A percentile compares a stretch with the other conserved stretches of the same genome.
phyloP scores from a whole-genome alignment of 306 rosid species.

The Prunus kanzakura region DNA sequence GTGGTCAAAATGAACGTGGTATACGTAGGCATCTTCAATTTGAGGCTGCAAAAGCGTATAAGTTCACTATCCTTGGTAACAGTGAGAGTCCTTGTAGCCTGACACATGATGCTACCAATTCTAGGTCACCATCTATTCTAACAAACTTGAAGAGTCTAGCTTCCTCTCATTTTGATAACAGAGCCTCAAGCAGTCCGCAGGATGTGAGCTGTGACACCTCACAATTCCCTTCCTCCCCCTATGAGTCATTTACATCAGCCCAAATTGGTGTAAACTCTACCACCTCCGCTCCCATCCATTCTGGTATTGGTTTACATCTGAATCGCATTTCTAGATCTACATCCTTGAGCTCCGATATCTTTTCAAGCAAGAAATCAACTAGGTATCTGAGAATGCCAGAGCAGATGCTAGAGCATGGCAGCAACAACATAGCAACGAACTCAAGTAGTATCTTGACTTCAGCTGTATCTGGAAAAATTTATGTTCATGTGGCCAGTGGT shows the following conservation, averaged over 20 bases:
- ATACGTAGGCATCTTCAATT: slow-evolving; percentile 32
- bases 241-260: background rate
- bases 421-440: background rate
- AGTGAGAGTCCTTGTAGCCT: background rate
- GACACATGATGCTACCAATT: slow-evolving; percentile 1
- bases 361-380: background rate
- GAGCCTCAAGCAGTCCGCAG: background rate
- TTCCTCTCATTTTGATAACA: background rate
- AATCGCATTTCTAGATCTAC: slow-evolving; percentile 15
- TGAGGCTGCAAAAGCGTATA: slow-evolving; percentile 5
- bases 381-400: background rate
- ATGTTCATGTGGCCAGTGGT: slow-evolving; percentile 3
- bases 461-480: background rate
- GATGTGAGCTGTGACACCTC: background rate
- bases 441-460: background rate
- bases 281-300: background rate
- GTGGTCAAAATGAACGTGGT: slow-evolving; percentile 12
- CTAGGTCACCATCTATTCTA: background rate
- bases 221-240: background rate
- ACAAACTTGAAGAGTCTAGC: slow-evolving; percentile 1
- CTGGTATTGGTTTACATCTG: slow-evolving; percentile 15
- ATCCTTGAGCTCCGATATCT: background rate
- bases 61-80: background rate
- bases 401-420: background rate
- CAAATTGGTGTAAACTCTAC: slow-evolving; percentile 9